Evolutionary conservation across 352 stramenopile genomes (phyloP), one percentile per base, ranked within the genome.

Genomic region (Phytophthora boehmeriae): DNA sequence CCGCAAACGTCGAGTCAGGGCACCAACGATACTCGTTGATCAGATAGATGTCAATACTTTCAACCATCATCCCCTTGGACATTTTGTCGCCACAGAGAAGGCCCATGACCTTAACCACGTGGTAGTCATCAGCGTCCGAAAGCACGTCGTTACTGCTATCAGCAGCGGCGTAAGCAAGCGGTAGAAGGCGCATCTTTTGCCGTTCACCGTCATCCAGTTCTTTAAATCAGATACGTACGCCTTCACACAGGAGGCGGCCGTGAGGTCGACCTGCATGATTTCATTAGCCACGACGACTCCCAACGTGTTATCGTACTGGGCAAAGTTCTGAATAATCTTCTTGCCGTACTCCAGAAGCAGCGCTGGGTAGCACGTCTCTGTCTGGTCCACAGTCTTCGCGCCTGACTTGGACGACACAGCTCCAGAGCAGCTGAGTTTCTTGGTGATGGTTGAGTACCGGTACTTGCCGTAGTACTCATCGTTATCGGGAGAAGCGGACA

Each of bases 21-120:
- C 87, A 96, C 83, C 84, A 96, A 63, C 87, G 87, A 63, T 96
- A 96, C 62, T 94, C 86, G 66, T 96, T 96, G 61, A 96, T 92
- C 28, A 96, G 57, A 59, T 92, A 95, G 25, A 96, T 94, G 60
- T 96, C 87, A 42, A 96, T 93, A 69, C 82, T 93, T 59, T 89
- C 78, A 41, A 73, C 14, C 83, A 92, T 94, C 65, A 90, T 69
- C 14, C 87, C 87, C 49, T 96, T 71, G 34, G 76, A 83, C 78
- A 95, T 90, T 52, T 77, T 89, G 70, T 96, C 87, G 57, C 86
- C 87, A 34, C 87, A 96, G 4, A 96, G 67, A 4, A 96, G 66
- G 13, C 85, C 85, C 73, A 94, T 86, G n/a, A 95, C 66, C 66
- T 93, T 93, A 14, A 93, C 59, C 23, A 84, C 72, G 63, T 92